Evolutionary conservation across 306 rosid species (phyloP).

Genomic region (Trifolium pratense): DNA sequence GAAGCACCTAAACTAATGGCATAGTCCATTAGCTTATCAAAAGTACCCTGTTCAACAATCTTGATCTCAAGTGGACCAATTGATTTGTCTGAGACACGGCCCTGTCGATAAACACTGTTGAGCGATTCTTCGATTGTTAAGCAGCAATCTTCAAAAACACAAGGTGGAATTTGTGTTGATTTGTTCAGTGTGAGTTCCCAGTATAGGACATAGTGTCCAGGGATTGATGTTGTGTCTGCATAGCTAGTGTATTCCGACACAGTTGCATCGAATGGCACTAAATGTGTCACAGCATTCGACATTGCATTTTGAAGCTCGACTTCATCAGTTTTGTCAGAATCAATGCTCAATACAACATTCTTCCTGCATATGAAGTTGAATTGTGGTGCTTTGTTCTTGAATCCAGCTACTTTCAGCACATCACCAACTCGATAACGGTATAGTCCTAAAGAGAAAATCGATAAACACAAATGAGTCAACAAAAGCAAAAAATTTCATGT

Average conservation of each 20-base stretch:
- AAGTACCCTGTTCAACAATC: conserved; percentile 82
- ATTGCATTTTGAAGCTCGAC: conserved; percentile 94
- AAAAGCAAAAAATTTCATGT: background rate
- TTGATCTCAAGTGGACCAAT: conserved; percentile 88
- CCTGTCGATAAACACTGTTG: conserved; percentile 92
- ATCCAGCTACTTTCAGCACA: conserved; percentile 77
- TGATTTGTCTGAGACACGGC: conserved; percentile 85
- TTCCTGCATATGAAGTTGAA: conserved; percentile 89
- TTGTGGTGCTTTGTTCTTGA: conserved; percentile 97
- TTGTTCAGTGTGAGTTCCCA: conserved; percentile 78
- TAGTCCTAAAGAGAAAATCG: conserved; percentile 52
- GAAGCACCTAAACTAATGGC: conserved; percentile 97
- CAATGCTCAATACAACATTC: conserved; percentile 90
- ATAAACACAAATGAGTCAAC: background rate
- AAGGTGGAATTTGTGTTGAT: conserved; percentile 75
- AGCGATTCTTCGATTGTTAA: conserved; percentile 79
- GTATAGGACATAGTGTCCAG: conserved; percentile 89
- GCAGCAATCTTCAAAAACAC: conserved; percentile 88
- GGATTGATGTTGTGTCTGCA: conserved; percentile 73
- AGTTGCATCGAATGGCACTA: conserved; percentile 71
- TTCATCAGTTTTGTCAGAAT: conserved; percentile 92
- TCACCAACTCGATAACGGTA: conserved; percentile 94
- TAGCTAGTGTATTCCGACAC: conserved; percentile 83
- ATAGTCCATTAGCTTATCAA: conserved; percentile 95
- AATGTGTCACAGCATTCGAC: conserved; percentile 68